These are phyloP conservation scores for Macroventuria anomochaeta DNA, from an alignment of 2,329 filamentous ascomycete species.

Conservation along the genomic window DNA sequence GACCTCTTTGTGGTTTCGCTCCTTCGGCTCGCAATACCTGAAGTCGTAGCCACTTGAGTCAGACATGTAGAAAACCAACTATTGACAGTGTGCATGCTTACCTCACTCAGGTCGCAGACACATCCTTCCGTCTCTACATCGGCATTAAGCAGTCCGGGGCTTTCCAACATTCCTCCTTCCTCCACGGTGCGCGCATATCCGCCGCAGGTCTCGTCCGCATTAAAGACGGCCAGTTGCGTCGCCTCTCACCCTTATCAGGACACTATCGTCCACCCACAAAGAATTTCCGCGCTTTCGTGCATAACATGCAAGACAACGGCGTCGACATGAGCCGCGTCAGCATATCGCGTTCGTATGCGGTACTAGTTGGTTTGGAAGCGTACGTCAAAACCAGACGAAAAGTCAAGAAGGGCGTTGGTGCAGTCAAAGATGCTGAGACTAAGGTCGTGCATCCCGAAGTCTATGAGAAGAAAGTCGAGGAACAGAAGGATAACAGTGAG, in stretches of 20 bases:
- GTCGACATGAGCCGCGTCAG: slow-evolving; percentile 81
- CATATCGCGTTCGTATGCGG: slow-evolving; percentile 81
- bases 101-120: slow-evolving; percentile 68
- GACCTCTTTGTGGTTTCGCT: too few species aligned
- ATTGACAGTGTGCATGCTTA: not conserved
- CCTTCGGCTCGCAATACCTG: too few species aligned
- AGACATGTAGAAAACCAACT: too few species aligned
- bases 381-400: slow-evolving; percentile 74
- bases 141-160: slow-evolving; percentile 88
- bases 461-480: slow-evolving; percentile 55
- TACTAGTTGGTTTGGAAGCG: slow-evolving; percentile 81
- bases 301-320: slow-evolving; percentile 71
- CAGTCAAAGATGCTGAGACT: slow-evolving; percentile 61
- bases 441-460: slow-evolving; percentile 68
- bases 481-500: slow-evolving; percentile 63
- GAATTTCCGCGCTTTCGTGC: slow-evolving; percentile 84
- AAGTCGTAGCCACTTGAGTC: too few species aligned
- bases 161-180: slow-evolving; percentile 90
- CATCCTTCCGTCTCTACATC: slow-evolving; percentile 82
- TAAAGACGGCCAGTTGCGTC: slow-evolving; percentile 77
- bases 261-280: slow-evolving; percentile 85
- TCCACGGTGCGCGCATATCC: slow-evolving; percentile 80
- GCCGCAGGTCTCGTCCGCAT: slow-evolving; percentile 87
- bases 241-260: slow-evolving; percentile 71
- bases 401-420: slow-evolving; percentile 62